phyloP scores from a whole-genome alignment of 192 early-diverging fungal genomes.

The Coemansia sp. region DNA sequence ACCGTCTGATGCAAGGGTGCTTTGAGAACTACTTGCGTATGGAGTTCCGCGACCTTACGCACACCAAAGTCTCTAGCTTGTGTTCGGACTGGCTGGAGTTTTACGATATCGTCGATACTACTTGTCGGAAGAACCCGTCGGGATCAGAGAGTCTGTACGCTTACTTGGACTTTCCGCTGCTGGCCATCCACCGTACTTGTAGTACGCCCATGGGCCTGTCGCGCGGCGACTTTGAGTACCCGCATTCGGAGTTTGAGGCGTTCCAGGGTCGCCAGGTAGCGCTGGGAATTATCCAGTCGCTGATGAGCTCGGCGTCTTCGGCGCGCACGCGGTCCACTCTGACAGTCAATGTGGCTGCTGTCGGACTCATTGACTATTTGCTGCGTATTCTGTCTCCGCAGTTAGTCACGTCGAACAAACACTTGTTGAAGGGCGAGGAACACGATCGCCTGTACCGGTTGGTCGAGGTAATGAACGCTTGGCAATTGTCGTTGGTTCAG shows the following conservation, averaged over 20 bases:
- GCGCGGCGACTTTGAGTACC: conserved; percentile 69
- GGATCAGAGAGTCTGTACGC: conserved; percentile 59
- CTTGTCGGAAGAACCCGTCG: conserved; percentile 21
- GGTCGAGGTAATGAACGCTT: conserved; percentile 39
- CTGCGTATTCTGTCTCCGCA: conserved; percentile 80
- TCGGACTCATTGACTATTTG: conserved; percentile 69
- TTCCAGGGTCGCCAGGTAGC: conserved; percentile 55
- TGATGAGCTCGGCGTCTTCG: conserved; percentile 58
- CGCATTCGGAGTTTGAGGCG: conserved; percentile 77
- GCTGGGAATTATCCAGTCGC: conserved; percentile 55
- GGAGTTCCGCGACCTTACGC: conserved; percentile 76
- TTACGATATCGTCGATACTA: conserved; percentile 70
- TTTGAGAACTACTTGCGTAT: conserved; percentile 88
- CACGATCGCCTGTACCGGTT: conserved; percentile 19
- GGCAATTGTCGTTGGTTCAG: conserved; percentile 43
- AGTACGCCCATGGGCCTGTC: conserved; percentile 62
- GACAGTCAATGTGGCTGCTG: conserved; percentile 43
- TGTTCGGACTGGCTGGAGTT: conserved; percentile 78
- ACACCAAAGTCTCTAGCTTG: conserved; percentile 66
- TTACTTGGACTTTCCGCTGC: conserved; percentile 73
- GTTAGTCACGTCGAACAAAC: conserved; percentile 65
- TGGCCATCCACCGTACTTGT: conserved; percentile 82
- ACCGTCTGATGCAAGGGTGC: conserved; percentile 87
- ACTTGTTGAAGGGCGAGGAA: conserved; percentile 44
- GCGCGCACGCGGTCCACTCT: conserved; percentile 57